Percentiles rank a stretch among this genome's conserved stretches.
phyloP scores from a whole-genome alignment of 1,284 basidiomycete genomes.

The Microbotryomycetes sp. region DNA sequence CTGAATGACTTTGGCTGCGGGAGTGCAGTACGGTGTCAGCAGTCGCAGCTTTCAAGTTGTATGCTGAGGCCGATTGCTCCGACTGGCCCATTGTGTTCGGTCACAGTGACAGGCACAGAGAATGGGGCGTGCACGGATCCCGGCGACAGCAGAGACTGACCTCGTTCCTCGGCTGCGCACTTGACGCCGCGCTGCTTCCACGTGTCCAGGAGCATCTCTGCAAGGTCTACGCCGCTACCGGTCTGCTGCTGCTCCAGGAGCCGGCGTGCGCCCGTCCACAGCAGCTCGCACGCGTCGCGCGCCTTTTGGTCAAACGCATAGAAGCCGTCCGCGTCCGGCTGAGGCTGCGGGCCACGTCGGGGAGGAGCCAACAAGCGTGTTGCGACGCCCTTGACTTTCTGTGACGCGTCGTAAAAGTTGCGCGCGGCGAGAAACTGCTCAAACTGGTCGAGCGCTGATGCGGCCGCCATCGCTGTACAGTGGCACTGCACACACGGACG shows the following conservation, averaged over 20 bases:
- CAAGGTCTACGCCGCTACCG: constrained; percentile 80
- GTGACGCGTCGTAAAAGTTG: constrained; percentile 80
- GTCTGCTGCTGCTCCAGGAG: constrained; percentile 75
- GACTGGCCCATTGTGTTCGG: neutral
- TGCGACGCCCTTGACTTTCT: constrained; percentile 88
- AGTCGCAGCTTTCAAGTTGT: neutral
- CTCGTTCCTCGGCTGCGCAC: constrained; percentile 60
- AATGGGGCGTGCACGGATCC: neutral
- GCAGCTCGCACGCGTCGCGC: constrained; percentile 73
- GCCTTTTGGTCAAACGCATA: constrained; percentile 50
- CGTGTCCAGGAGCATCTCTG: constrained; percentile 62
- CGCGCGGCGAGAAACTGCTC: constrained; percentile 51
- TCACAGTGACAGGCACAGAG: neutral
- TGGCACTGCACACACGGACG: too few species aligned
- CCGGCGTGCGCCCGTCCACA: constrained; percentile 75
- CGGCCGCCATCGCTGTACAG: neutral
- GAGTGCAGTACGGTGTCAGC: neutral
- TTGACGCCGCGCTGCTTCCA: constrained; percentile 64
- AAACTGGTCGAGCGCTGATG: constrained; percentile 21
- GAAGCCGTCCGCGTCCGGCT: neutral
- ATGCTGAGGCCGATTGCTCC: neutral
- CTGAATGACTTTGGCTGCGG: constrained; percentile 53
- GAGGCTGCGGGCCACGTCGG: constrained; percentile 15
- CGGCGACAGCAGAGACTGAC: constrained; percentile 44
- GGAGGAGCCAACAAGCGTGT: constrained; percentile 56